phyloP scores from a whole-genome alignment of 2,329 filamentous ascomycete genomes.

The Nigrospora oryzae region DNA sequence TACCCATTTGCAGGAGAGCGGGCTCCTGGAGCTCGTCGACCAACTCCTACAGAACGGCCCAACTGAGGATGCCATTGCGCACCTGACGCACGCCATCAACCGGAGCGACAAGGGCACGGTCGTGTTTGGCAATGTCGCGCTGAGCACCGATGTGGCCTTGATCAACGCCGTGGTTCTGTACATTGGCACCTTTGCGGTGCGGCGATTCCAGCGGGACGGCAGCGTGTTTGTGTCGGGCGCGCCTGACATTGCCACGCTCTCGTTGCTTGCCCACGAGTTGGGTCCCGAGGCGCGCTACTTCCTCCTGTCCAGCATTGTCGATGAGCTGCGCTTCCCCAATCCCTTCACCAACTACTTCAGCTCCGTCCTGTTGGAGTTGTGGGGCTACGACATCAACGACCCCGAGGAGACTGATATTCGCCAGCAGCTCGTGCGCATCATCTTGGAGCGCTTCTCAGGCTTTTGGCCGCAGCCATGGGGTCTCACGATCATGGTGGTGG shows the following conservation, averaged over 20 bases:
- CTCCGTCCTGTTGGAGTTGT: slow-evolving; percentile 75
- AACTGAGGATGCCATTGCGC: slow-evolving; percentile 65
- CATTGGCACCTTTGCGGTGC: slow-evolving; percentile 67
- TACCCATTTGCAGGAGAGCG: slow-evolving; percentile 42
- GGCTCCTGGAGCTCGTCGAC: slow-evolving; percentile 52
- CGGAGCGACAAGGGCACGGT: slow-evolving; percentile 49
- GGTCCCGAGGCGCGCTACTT: slow-evolving; percentile 75
- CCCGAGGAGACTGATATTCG: slow-evolving; percentile 76
- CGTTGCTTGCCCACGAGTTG: slow-evolving; percentile 67
- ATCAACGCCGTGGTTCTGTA: slow-evolving; percentile 81
- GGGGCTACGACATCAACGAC: slow-evolving; percentile 64
- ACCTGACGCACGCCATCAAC: slow-evolving; percentile 66
- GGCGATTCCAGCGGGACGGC: slow-evolving; percentile 47
- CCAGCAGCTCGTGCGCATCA: slow-evolving; percentile 80
- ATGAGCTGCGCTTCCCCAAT: slow-evolving; percentile 87
- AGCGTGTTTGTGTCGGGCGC: slow-evolving; percentile 56
- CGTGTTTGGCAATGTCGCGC: slow-evolving; percentile 56
- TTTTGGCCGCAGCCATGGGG: slow-evolving; percentile 96
- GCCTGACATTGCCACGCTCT: slow-evolving; percentile 64
- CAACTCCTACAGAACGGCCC: slow-evolving; percentile 52
- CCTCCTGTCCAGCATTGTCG: slow-evolving; percentile 74
- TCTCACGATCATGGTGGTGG: slow-evolving; percentile 76
- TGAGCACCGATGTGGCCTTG: slow-evolving; percentile 61
- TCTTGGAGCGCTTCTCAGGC: slow-evolving; percentile 80
- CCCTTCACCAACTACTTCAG: slow-evolving; percentile 90